Conservation (phyloP, 352 stramenopile genomes). For the Thalassiosira mediterranea region DNA sequence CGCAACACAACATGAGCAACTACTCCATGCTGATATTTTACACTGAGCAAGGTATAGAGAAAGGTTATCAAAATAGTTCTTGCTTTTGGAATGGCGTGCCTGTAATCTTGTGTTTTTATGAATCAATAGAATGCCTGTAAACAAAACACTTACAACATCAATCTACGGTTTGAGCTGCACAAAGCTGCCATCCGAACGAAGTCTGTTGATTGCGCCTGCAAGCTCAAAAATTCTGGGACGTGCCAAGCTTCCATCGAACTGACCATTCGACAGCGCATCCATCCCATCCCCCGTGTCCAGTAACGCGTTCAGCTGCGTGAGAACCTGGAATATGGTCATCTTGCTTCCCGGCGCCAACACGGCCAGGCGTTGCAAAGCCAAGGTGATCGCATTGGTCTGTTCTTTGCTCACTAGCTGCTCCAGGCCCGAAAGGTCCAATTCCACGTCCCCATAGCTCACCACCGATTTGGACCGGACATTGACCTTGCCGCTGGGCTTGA, state of each 20-base stretch:
- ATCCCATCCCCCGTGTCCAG: slow-evolving; percentile 65
- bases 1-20: too few species aligned
- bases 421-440: slow-evolving; percentile 70
- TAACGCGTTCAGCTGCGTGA: slow-evolving; percentile 56
- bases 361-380: slow-evolving; percentile 63
- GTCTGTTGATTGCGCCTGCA: slow-evolving; percentile 72
- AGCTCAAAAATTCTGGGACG: slow-evolving; percentile 74
- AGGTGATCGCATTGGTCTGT: slow-evolving; percentile 75
- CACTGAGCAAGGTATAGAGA: too few species aligned
- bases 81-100: too few species aligned
- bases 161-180: slow-evolving; percentile 51
- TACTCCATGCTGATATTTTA: too few species aligned
- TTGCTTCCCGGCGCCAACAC: slow-evolving; percentile 25
- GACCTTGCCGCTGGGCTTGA: slow-evolving; percentile 72
- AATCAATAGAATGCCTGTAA: neutral
- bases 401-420: slow-evolving; percentile 78
- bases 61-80: too few species aligned
- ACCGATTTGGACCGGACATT: slow-evolving; percentile 53
- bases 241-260: slow-evolving; percentile 74
- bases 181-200: slow-evolving; percentile 57
- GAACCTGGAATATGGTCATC: slow-evolving; percentile 53
- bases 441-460: slow-evolving; percentile 76
- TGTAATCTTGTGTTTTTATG: neutral
- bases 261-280: slow-evolving; percentile 53
- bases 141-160: neutral